phyloP scores from a whole-genome alignment of 352 stramenopile genomes.

The Pythium scleroteichum region DNA sequence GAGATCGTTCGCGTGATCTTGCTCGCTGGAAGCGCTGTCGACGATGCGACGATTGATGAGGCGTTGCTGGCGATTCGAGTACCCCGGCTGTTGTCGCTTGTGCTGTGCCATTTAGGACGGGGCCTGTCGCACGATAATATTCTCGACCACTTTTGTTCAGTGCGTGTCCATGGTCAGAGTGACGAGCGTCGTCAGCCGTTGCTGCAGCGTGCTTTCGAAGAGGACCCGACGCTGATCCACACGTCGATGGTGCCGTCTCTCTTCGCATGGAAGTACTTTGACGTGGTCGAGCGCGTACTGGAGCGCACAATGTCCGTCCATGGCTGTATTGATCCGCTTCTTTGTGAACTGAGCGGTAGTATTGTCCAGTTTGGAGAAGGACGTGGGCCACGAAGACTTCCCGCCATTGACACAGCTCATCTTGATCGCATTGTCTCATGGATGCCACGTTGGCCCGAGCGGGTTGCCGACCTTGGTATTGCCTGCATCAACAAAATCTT shows the following conservation, averaged over 20 bases:
- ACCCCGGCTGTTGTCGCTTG: neutral
- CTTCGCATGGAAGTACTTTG: constrained; percentile 5
- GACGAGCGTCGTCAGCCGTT: neutral
- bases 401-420: too few species aligned
- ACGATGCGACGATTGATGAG: constrained; percentile 8
- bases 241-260: neutral
- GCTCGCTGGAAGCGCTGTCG: constrained; percentile 3
- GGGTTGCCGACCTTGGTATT: too few species aligned
- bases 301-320: neutral
- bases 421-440: too few species aligned
- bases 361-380: neutral
- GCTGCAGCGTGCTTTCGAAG: neutral
- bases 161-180: too few species aligned
- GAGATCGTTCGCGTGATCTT: constrained; percentile 25
- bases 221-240: neutral
- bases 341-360: neutral
- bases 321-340: neutral
- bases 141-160: constrained; percentile 1
- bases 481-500: too few species aligned
- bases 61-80: neutral
- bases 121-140: neutral
- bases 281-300: neutral
- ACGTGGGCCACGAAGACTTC: too few species aligned
- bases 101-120: neutral
- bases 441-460: too few species aligned